A percentile compares a stretch with the other conserved stretches of the same genome.
Evolutionary conservation across 768 basidiomycete genomes (phyloP).

Genomic region (Lentinula lateritia): DNA sequence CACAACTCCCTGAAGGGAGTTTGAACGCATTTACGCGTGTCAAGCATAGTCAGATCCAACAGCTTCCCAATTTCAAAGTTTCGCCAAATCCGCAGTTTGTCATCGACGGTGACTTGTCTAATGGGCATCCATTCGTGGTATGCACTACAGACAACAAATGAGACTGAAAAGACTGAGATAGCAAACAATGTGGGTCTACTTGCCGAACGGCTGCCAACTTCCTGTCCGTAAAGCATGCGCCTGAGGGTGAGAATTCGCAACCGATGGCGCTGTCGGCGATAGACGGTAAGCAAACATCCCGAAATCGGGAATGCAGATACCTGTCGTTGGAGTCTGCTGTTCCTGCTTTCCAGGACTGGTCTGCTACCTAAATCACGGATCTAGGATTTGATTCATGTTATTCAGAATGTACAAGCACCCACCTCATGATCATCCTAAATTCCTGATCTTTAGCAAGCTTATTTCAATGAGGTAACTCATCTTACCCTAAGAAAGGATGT

Average conservation of each 20-base stretch:
- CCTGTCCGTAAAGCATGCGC: slow-evolving; percentile 53
- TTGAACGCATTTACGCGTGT: slow-evolving; percentile 38
- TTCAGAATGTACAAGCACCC: not conserved
- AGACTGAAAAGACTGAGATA: not conserved
- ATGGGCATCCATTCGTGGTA: slow-evolving; percentile 65
- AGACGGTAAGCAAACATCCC: slow-evolving; percentile 44
- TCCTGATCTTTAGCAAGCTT: not conserved
- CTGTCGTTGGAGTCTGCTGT: slow-evolving; percentile 43
- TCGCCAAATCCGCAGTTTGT: slow-evolving; percentile 56
- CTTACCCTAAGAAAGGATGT: not conserved
- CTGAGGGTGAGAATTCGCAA: slow-evolving; percentile 45
- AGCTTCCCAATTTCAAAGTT: slow-evolving; percentile 61
- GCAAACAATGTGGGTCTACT: not conserved
- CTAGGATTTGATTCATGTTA: not conserved
- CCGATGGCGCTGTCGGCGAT: slow-evolving; percentile 36
- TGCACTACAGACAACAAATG: slow-evolving; percentile 17
- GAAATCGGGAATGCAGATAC: not conserved
- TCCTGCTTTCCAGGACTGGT: slow-evolving; percentile 54
- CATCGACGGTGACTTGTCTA: slow-evolving; percentile 47
- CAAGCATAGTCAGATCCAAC: slow-evolving; percentile 57
- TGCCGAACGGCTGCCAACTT: slow-evolving; percentile 49
- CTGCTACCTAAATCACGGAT: slow-evolving; percentile 33
- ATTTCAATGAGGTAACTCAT: not conserved
- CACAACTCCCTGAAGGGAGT: not conserved
- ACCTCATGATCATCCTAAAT: slow-evolving; percentile 48